A percentile compares a stretch with the other conserved stretches of the same genome.
Evolutionary conservation across 805 yeast genomes (phyloP).

Genomic region (Pichia nanzhaoensis): DNA sequence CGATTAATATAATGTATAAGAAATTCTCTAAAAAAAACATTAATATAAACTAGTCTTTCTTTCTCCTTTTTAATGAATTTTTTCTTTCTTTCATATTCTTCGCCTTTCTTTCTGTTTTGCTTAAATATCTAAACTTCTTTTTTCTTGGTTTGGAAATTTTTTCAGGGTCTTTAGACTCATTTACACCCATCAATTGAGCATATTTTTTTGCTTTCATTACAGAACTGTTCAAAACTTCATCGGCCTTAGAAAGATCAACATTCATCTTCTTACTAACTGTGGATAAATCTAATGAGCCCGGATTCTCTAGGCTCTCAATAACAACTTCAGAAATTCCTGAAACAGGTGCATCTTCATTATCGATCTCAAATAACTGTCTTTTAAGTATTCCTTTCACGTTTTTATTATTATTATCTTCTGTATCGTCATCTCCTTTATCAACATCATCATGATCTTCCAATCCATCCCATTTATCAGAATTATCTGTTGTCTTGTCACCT

Average conservation of each 20-base stretch:
- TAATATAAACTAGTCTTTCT: slow-evolving; percentile 22
- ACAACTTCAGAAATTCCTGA: slow-evolving; percentile 43
- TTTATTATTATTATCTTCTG: slow-evolving; percentile 15
- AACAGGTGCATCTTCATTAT: slow-evolving; percentile 33
- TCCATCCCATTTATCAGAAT: no score
- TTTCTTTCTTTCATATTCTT: slow-evolving; percentile 41
- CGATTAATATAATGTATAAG: slow-evolving; percentile 2
- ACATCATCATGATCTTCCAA: slow-evolving; percentile 6
- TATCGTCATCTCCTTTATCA: not conserved
- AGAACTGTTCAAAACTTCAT: slow-evolving; percentile 65
- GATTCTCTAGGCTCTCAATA: slow-evolving; percentile 50
- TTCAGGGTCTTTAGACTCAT: slow-evolving; percentile 31
- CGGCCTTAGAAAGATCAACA: slow-evolving; percentile 64
- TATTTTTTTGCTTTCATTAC: slow-evolving; percentile 77
- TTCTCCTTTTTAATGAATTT: slow-evolving; percentile 20
- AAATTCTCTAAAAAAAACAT: not conserved
- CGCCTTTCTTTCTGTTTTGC: slow-evolving; percentile 67
- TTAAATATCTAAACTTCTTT: slow-evolving; percentile 83
- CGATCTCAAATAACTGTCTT: slow-evolving; percentile 36
- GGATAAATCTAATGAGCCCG: slow-evolving; percentile 31
- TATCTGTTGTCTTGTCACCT: not conserved
- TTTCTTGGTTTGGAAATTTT: slow-evolving; percentile 36
- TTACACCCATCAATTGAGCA: slow-evolving; percentile 58
- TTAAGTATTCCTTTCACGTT: slow-evolving; percentile 36
- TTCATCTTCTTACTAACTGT: slow-evolving; percentile 53